Base-by-base conservation (phyloP, 257 asterid species). In the Perilla frutescens region DNA sequence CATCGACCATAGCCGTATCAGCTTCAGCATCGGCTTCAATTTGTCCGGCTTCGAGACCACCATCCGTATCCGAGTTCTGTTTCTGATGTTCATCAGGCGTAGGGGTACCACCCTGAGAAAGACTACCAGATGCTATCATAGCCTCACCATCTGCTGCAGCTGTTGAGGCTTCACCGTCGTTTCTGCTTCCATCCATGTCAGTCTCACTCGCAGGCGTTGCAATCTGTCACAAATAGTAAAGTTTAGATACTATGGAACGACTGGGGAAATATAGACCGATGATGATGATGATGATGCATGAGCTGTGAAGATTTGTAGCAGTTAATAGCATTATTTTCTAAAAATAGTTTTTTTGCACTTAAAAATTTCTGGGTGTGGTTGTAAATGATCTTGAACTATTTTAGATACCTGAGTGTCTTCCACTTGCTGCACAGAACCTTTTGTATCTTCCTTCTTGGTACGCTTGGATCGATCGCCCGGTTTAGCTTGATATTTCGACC, bases 401-500 rank as follows among this genome's bases (percentile, higher is more conserved):
- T 67, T 11, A 31, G 66, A 61, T 74, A 91, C 98, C 97, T 87
- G 96, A 73, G 88, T 84, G 80, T 85, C 96, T 78, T 94, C 99
- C 14, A 81, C 83, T 77, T 83, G 89, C 77, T 84, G 93, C 20
- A 41, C 70, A 20, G 88, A 81, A 72, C 84, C 85, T 77, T 87
- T 90, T 6, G 86, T 74, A 50, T 88, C 99, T 72, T 94, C 99
- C 84, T 88, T 93, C 87, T 88, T 94, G 69, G 91, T 77, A 73
- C 98, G 97, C 83, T 91, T 91, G 72, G 92, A 62, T 66, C 86
- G 85, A n/a, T 94, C 99, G 6, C 70, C 86, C 9, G 92, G 90
- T 82, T 90, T 94, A 71, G 87, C 93, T 84, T 88, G 99, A 94
- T 90, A 91, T 81, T 82, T 91, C 47, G 93, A 84, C 72, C 91